Evolutionary conservation across 225 moss, liverwort and hornwort species (phyloP), one percentile per base, ranked within the genome.

Genomic region (Lunularia cruciata): DNA sequence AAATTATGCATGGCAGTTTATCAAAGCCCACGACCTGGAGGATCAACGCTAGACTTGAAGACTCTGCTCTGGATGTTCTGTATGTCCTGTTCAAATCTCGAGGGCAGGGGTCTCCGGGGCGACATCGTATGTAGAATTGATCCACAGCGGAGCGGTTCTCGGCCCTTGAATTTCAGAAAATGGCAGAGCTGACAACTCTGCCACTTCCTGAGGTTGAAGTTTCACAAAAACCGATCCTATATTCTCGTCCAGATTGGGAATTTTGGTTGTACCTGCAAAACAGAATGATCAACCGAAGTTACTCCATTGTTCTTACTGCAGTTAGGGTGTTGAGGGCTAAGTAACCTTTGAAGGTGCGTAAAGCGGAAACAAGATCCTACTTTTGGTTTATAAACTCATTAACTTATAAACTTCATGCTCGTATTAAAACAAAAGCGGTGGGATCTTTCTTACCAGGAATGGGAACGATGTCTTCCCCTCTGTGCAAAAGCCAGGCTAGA

Each of bases 371-470:
- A 20, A 3, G 4, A 47, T 26, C 28, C 26, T 23, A 25, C 5
- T 48, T 48, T 9, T 49, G 6, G 14, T 43, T 43, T 9, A 7
- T 60, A 1, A 35, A 54, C 19, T 43, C 12, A 11, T 58, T 19
- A 37, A 36, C 16, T 3, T 2, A 11, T 7, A 4, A 57, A 37
- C 18, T 2, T 28, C 5, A 38, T 3, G 4, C 12, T 1, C 8
- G n/a, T 26, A 13, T 27, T 0, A 28, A 31, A 19, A 32, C 10
- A 42, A 10, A 28, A 8, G 40, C 28, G 31, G 22, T 22, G 12
- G 63, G n/a, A n/a, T n/a, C n/a, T n/a, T n/a, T 2, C 6, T 58
- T 58, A 86, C 90, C 86, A 78, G 86, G 88, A 67, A 91, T 88
- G 33, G 91, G 86, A 14, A 85, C 82, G 23, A 91, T 70, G 20